Evolutionary conservation across 2,329 filamentous ascomycete species (phyloP).

Genomic region (Neospermospora avenae): DNA sequence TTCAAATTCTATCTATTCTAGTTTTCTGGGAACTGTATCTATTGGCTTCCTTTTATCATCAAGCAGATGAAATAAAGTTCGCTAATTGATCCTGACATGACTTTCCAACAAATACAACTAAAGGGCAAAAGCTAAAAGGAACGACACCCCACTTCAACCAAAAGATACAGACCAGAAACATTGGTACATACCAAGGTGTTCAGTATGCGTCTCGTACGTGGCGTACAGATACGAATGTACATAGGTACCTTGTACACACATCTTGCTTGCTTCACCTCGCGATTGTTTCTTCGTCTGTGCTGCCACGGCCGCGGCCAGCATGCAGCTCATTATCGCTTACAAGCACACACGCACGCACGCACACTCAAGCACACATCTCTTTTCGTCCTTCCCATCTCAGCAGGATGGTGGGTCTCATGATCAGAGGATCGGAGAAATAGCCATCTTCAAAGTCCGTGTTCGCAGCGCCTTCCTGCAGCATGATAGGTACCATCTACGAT

Average conservation of each 20-base stretch:
- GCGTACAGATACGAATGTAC: not conserved
- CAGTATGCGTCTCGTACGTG: not conserved
- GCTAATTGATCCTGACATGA: not conserved
- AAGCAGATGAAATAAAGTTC: not conserved
- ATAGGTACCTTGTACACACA: not conserved
- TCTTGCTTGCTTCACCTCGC: not conserved
- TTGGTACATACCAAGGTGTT: not conserved
- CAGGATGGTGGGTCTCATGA: slow-evolving; percentile 11
- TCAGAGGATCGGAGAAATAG: slow-evolving; percentile 9
- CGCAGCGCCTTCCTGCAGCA: slow-evolving; percentile 14
- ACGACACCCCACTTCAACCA: not conserved
- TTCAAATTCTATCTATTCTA: not conserved
- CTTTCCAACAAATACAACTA: not conserved
- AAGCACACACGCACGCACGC: not conserved
- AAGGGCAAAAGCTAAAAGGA: no score
- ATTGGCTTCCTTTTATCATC: not conserved
- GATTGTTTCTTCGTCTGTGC: not conserved
- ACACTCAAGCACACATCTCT: not conserved
- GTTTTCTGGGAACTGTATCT: not conserved
- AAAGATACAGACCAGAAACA: not conserved
- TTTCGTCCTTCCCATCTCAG: slow-evolving; percentile 5
- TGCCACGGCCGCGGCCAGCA: slow-evolving; percentile 3
- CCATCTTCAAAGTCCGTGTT: not conserved
- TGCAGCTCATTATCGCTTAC: not conserved
- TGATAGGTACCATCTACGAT: slow-evolving; percentile 22